phyloP scores from a whole-genome alignment of 176 grass and related monocot genomes.

The Eragrostis nindensis region DNA sequence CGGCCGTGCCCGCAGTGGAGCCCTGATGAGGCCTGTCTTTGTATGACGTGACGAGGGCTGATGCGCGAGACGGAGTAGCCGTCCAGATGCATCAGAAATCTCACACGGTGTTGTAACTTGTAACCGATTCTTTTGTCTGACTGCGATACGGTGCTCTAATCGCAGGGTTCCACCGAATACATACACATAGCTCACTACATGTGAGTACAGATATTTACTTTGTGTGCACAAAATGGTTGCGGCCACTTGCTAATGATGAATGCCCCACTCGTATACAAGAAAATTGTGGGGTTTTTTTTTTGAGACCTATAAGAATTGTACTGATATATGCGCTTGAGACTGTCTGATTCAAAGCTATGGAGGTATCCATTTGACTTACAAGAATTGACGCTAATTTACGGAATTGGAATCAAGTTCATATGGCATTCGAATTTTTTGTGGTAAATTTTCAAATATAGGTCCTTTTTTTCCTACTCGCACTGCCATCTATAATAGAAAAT shows the following conservation, averaged over 20 bases:
- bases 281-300: no score
- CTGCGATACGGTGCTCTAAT: slow-evolving; percentile 1
- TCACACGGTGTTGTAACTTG: slow-evolving; percentile 43
- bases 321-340: not conserved
- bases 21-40: slow-evolving; percentile 23
- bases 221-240: slow-evolving; percentile 27
- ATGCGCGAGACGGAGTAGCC: slow-evolving; percentile 24
- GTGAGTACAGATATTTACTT: slow-evolving; percentile 25
- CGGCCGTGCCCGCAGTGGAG: slow-evolving; percentile 16
- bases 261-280: not conserved
- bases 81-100: slow-evolving; percentile 18
- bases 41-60: not conserved
- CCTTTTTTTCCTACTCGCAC: no score
- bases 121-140: slow-evolving; percentile 39
- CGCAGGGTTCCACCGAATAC: slow-evolving; percentile 1
- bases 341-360: not conserved
- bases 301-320: no score
- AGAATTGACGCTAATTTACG: no score
- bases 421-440: no score
- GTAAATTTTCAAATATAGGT: no score
- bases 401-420: no score
- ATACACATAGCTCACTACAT: slow-evolving; percentile 17
- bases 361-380: not conserved
- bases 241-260: slow-evolving; percentile 22
- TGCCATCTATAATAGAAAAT: no score